Percentiles rank a stretch among this genome's conserved stretches.
These are phyloP conservation scores for Raphanus hybrid DNA, from an alignment of 441 rosid species.

Conservation along the genomic window DNA sequence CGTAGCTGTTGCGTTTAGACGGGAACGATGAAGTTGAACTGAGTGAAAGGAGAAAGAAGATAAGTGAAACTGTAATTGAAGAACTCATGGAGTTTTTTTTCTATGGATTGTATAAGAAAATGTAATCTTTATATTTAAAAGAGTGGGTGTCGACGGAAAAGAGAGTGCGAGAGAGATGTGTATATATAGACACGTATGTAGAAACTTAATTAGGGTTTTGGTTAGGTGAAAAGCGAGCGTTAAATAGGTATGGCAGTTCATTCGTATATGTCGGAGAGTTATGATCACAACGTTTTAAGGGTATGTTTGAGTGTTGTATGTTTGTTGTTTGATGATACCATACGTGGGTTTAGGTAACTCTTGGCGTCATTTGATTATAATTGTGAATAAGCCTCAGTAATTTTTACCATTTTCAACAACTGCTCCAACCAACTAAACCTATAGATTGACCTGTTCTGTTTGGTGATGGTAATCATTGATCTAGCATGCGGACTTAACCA, in stretches of 20 bases:
- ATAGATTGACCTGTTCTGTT: not conserved
- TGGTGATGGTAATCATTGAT: slow-evolving; percentile 8
- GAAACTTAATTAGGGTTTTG: not conserved
- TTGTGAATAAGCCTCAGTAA: not conserved
- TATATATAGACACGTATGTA: slow-evolving; percentile 31
- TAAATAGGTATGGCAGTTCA: slow-evolving; percentile 33
- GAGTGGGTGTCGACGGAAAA: slow-evolving; percentile 1
- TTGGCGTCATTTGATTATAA: not conserved
- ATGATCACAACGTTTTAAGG: slow-evolving; percentile 19
- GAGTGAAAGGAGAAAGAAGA: slow-evolving; percentile 26
- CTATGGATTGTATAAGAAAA: not conserved
- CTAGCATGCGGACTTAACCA: slow-evolving; percentile 8
- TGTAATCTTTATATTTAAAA: not conserved
- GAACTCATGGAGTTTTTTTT: slow-evolving; percentile 21
- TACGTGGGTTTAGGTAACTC: slow-evolving; percentile 11
- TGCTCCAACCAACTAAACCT: slow-evolving; percentile 21
- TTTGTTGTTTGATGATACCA: slow-evolving; percentile 1
- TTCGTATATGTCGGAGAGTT: slow-evolving; percentile 32
- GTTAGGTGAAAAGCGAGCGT: slow-evolving; percentile 15
- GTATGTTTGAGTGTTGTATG: not conserved
- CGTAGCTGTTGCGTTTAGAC: slow-evolving; percentile 39
- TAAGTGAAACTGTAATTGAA: slow-evolving; percentile 8
- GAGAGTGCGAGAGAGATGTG: not conserved
- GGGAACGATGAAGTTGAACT: slow-evolving; percentile 14
- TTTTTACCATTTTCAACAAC: slow-evolving; percentile 23